Evolutionary conservation across 306 rosid species (phyloP).

Genomic region (Vicia faba): DNA sequence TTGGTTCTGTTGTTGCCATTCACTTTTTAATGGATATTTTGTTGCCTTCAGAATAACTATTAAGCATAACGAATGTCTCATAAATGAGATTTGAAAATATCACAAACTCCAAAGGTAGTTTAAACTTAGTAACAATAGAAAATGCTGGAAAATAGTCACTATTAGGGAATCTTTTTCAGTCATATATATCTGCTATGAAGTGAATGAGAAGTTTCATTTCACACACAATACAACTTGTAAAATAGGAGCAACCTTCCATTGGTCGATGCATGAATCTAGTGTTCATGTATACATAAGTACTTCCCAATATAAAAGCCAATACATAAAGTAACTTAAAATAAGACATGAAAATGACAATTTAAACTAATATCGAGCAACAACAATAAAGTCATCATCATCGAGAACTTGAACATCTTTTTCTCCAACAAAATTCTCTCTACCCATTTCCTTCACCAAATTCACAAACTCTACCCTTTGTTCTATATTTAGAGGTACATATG

Average conservation of each 20-base stretch:
- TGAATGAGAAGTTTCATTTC: no score
- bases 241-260: no score
- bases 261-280: no score
- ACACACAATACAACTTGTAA: no score
- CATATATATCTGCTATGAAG: no score
- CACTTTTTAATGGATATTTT: constrained; percentile 14
- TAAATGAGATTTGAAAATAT: no score
- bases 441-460: constrained; percentile 59
- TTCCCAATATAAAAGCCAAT: neutral
- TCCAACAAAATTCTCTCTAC: constrained; percentile 69
- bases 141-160: no score
- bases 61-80: no score
- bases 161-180: no score
- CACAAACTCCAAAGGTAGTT: no score
- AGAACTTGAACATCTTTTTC: constrained; percentile 61
- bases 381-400: constrained; percentile 50
- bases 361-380: constrained; percentile 14
- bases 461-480: constrained; percentile 67
- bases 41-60: neutral
- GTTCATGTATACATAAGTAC: neutral
- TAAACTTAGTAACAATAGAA: no score
- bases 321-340: neutral
- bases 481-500: constrained; percentile 72
- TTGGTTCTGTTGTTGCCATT: neutral
- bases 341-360: neutral